These are phyloP conservation scores for Phytophthora pini DNA, from an alignment of 352 stramenopile species.

Conservation along the genomic window DNA sequence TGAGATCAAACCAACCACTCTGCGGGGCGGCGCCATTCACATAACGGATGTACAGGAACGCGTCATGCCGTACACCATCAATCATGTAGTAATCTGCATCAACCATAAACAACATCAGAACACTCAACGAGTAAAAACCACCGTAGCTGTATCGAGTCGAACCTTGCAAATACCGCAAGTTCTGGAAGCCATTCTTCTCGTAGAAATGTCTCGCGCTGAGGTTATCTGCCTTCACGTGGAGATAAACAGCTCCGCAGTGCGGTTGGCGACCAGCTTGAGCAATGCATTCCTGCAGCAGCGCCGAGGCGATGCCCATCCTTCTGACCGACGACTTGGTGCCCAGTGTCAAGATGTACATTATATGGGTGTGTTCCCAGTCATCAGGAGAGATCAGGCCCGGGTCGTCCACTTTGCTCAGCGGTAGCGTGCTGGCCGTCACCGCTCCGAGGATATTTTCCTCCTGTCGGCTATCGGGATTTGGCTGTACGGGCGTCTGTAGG, in stretches of 20 bases:
- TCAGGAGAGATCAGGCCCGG: constrained; percentile 58
- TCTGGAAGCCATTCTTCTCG: constrained; percentile 95
- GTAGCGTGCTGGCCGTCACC: constrained; percentile 90
- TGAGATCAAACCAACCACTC: constrained; percentile 69
- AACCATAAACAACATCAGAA: not conserved
- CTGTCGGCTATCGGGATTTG: constrained; percentile 8
- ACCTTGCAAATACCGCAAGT: constrained; percentile 93
- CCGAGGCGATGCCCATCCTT: constrained; percentile 90
- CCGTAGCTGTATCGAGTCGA: not conserved
- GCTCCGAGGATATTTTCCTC: constrained; percentile 83
- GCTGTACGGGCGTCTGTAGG: constrained; percentile 15
- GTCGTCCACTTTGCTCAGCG: constrained; percentile 74
- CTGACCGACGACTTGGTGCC: constrained; percentile 88
- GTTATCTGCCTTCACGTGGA: constrained; percentile 98
- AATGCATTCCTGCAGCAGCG: constrained; percentile 91
- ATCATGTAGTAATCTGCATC: constrained; percentile 90
- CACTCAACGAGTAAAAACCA: constrained; percentile 8
- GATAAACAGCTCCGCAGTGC: constrained; percentile 92
- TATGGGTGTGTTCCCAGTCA: constrained; percentile 70
- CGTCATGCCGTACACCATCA: constrained; percentile 77
- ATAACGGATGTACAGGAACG: constrained; percentile 88
- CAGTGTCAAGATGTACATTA: constrained; percentile 98
- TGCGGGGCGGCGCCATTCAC: constrained; percentile 77
- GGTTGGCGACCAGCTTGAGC: constrained; percentile 78
- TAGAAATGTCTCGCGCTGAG: constrained; percentile 95